Evolutionary conservation across 169 alveolate species (phyloP).

Genomic region (Eimeria brunetti): DNA sequence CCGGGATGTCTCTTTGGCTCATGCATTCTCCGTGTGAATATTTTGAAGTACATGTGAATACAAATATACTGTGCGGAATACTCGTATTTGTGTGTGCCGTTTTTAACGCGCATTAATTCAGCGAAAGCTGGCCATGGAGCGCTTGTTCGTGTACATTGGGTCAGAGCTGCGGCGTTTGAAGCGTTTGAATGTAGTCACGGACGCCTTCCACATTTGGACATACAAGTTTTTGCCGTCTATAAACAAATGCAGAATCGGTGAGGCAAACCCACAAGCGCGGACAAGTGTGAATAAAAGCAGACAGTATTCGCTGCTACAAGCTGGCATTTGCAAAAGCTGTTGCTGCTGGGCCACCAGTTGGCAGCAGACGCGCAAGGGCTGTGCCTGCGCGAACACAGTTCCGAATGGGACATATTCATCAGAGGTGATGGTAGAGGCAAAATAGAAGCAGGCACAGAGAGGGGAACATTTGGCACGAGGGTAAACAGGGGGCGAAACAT

Average conservation of each 20-base stretch:
- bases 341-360: background rate
- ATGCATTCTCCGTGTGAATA: background rate
- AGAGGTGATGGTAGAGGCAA: background rate
- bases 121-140: constrained; percentile 61
- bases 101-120: background rate
- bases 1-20: background rate
- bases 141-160: constrained; percentile 40
- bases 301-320: background rate
- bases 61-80: background rate
- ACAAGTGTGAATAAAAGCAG: background rate
- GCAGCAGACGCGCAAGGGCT: background rate
- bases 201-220: constrained; percentile 76
- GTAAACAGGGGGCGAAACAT: background rate
- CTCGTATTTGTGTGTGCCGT: background rate
- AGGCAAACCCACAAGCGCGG: background rate
- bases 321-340: background rate
- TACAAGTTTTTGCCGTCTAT: constrained; percentile 64
- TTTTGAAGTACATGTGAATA: background rate
- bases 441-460: background rate
- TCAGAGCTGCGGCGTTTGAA: constrained; percentile 73
- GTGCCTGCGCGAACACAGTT: background rate
- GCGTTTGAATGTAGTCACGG: constrained; percentile 70
- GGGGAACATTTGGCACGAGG: background rate
- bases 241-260: constrained; percentile 78
- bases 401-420: background rate